Evolutionary conservation across 202 grass and related monocot genomes (phyloP).

Genomic region (Carex sylvatica): DNA sequence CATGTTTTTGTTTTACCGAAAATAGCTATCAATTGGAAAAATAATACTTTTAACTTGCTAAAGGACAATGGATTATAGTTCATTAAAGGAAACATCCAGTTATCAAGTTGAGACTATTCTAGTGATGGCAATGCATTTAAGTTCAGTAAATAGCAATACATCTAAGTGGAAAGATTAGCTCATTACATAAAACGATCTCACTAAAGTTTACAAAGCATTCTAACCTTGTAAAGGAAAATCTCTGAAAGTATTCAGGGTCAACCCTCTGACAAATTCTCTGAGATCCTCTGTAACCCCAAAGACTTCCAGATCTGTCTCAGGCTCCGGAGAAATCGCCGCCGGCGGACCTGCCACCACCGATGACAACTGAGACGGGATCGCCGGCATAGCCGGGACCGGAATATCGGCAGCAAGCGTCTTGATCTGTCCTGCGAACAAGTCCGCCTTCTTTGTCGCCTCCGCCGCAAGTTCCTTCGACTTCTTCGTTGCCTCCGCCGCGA

Average conservation of each 20-base stretch:
- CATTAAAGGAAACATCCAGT: neutral
- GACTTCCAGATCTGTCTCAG: slow-evolving; percentile 53
- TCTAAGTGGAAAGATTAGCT: neutral
- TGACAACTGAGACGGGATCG: slow-evolving; percentile 35
- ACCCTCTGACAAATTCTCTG: slow-evolving; percentile 84
- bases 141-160: neutral
- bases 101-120: neutral
- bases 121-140: neutral
- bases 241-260: slow-evolving; percentile 81
- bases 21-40: neutral
- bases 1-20: neutral
- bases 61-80: neutral
- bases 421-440: slow-evolving; percentile 85
- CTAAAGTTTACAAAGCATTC: neutral
- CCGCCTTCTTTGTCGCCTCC: slow-evolving; percentile 95
- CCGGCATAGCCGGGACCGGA: slow-evolving; percentile 52
- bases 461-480: slow-evolving; percentile 82
- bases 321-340: slow-evolving; percentile 30
- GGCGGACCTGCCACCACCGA: slow-evolving; percentile 20
- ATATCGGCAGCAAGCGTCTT: slow-evolving; percentile 72
- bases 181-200: neutral
- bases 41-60: neutral
- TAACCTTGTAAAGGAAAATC: slow-evolving; percentile 94
- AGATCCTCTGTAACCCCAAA: slow-evolving; percentile 87
- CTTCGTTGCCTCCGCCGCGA: slow-evolving; percentile 80